Evolutionary conservation across 129 eudicot genomes (phyloP).

Genomic region (Dittrichia graveolens): DNA sequence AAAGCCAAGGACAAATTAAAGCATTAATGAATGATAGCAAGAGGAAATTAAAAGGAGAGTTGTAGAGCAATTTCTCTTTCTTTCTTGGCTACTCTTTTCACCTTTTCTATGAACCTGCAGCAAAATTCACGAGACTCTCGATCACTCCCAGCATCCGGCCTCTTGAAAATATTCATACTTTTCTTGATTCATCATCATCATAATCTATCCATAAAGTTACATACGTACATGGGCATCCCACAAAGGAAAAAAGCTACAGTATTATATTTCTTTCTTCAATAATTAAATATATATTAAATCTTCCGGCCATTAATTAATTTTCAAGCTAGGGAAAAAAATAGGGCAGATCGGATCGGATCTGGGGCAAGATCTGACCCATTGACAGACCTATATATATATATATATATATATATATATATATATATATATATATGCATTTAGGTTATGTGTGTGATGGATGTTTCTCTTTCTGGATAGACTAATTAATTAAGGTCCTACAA

Average conservation of each 20-base stretch:
- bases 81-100: constrained; percentile 26
- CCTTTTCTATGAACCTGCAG: constrained; percentile 44
- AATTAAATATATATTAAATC: not conserved
- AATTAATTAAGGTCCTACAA: constrained; percentile 17
- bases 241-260: constrained; percentile 2
- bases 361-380: too few relatives aligned
- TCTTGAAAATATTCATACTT: constrained; percentile 46
- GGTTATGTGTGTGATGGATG: too few relatives aligned
- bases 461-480: constrained; percentile 23
- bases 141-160: constrained; percentile 33
- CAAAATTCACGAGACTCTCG: constrained; percentile 68
- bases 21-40: constrained; percentile 51
- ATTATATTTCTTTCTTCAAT: constrained; percentile 1
- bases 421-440: constrained; percentile 15
- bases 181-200: constrained; percentile 41
- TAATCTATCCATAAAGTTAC: constrained; percentile 39
- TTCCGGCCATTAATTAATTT: too few relatives aligned
- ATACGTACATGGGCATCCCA: constrained; percentile 46
- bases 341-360: too few relatives aligned
- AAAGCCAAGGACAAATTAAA: constrained; percentile 29
- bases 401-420: not conserved
- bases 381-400: too few relatives aligned
- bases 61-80: constrained; percentile 35
- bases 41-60: constrained; percentile 39
- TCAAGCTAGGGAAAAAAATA: too few relatives aligned